Percentiles rank a stretch among this genome's conserved stretches.
These are phyloP conservation scores for Lasiodiplodia theobromae DNA, from an alignment of 2,329 filamentous ascomycete genomes.

Conservation along the genomic window DNA sequence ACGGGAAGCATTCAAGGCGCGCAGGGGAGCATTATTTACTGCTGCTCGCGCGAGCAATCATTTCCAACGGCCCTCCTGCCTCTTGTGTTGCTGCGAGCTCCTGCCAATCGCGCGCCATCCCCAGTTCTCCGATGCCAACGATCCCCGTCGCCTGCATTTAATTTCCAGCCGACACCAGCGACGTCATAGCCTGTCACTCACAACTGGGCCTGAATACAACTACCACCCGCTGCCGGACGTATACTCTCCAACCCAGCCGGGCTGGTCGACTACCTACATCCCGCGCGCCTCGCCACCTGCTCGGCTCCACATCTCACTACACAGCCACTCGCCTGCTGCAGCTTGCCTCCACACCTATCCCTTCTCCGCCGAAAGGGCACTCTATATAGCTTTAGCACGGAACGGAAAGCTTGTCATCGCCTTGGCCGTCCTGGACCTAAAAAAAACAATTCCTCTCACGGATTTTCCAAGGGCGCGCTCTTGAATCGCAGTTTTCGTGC, in stretches of 20 bases:
- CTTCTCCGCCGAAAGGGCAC: not conserved
- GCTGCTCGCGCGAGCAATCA: not conserved
- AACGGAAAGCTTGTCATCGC: not conserved
- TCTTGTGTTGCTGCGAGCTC: not conserved
- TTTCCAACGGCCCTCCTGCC: not conserved
- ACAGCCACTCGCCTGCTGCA: not conserved
- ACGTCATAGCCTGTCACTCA: constrained; percentile 20
- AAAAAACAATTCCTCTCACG: not conserved
- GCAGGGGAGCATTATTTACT: not conserved
- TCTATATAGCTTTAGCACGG: not conserved
- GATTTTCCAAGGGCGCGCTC: not conserved
- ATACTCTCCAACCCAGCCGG: not conserved
- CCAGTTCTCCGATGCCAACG: not conserved
- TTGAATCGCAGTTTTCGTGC: not conserved
- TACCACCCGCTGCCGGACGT: not conserved
- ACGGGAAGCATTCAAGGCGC: not conserved
- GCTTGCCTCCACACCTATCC: not conserved
- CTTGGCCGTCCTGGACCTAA: not conserved
- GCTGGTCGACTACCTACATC: constrained; percentile 12
- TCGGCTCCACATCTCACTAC: not conserved
- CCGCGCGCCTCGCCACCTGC: not conserved
- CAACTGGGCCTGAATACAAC: constrained; percentile 13
- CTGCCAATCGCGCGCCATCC: not conserved
- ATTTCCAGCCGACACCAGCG: constrained; percentile 10
- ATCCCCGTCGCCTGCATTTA: constrained; percentile 17